These are phyloP conservation scores for Trypanosoma caninum DNA, from an alignment of 208 protist species.

Conservation along the genomic window DNA sequence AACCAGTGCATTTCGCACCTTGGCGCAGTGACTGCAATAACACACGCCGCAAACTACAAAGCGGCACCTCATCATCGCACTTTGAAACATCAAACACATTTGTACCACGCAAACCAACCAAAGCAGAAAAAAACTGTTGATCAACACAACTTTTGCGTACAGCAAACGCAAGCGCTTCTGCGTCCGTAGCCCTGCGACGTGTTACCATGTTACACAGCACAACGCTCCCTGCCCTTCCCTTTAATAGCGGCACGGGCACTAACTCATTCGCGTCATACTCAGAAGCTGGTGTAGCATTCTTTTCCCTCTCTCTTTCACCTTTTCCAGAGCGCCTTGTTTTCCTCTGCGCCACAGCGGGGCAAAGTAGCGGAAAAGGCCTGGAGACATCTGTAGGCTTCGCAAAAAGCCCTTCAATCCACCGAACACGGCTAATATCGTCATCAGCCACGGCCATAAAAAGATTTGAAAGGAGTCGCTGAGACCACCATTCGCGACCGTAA, in stretches of 20 bases:
- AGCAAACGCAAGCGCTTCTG: constrained; percentile 54
- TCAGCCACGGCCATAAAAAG: constrained; percentile 54
- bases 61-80: constrained; percentile 53
- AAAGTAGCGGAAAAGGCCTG: constrained; percentile 55
- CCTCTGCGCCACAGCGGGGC: constrained; percentile 21
- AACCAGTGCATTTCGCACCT: not conserved
- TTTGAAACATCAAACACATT: constrained; percentile 36
- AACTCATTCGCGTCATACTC: not conserved
- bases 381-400: constrained; percentile 35
- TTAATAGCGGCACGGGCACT: not conserved
- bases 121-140: constrained; percentile 29
- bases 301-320: not conserved
- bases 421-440: constrained; percentile 38
- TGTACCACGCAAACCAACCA: constrained; percentile 7
- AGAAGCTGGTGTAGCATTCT: not conserved
- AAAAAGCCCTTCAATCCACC: constrained; percentile 74
- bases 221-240: too few species aligned
- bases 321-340: too few species aligned
- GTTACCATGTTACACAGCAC: constrained; percentile 70
- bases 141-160: constrained; percentile 66
- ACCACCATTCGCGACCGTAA: constrained; percentile 90
- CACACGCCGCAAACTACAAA: constrained; percentile 36
- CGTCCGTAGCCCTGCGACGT: constrained; percentile 45
- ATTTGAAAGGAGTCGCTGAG: constrained; percentile 52
- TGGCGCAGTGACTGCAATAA: constrained; percentile 39